phyloP scores from a whole-genome alignment of 1,284 basidiomycete species.

The Cutaneotrichosporon dermatis region DNA sequence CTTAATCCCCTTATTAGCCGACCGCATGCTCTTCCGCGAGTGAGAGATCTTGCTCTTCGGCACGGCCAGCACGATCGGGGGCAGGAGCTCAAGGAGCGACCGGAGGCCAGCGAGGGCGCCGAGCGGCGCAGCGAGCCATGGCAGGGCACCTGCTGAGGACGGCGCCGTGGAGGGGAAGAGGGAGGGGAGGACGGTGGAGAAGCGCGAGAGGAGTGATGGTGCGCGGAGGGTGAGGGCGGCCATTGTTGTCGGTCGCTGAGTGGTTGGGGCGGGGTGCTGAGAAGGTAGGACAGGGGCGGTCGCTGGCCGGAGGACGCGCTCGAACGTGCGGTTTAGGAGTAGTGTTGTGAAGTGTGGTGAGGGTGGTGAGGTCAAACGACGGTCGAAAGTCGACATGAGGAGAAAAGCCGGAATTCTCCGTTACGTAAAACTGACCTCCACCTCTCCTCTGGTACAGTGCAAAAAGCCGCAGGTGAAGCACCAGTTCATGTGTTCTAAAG shows the following conservation, averaged over 20 bases:
- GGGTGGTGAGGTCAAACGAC: no score
- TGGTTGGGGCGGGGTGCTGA: background rate
- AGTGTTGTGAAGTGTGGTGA: no score
- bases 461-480: no score
- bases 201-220: slow-evolving; percentile 1
- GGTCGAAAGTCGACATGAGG: background rate
- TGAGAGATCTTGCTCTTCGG: slow-evolving; percentile 94
- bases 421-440: background rate
- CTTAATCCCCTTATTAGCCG: slow-evolving; percentile 89
- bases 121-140: slow-evolving; percentile 9
- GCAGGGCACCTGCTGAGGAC: slow-evolving; percentile 12
- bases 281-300: background rate
- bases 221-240: slow-evolving; percentile 17
- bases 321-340: background rate
- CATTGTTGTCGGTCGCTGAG: background rate
- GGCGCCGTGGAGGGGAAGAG: slow-evolving; percentile 29
- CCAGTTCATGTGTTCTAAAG: no score
- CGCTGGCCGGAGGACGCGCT: no score
- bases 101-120: slow-evolving; percentile 34
- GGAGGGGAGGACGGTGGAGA: slow-evolving; percentile 20
- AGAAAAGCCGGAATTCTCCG: background rate
- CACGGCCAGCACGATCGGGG: slow-evolving; percentile 82
- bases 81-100: slow-evolving; percentile 73
- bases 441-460: background rate
- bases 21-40: slow-evolving; percentile 90